Conservation (phyloP, 164 flowering plant genomes). For the Vitis rotundifolia region DNA sequence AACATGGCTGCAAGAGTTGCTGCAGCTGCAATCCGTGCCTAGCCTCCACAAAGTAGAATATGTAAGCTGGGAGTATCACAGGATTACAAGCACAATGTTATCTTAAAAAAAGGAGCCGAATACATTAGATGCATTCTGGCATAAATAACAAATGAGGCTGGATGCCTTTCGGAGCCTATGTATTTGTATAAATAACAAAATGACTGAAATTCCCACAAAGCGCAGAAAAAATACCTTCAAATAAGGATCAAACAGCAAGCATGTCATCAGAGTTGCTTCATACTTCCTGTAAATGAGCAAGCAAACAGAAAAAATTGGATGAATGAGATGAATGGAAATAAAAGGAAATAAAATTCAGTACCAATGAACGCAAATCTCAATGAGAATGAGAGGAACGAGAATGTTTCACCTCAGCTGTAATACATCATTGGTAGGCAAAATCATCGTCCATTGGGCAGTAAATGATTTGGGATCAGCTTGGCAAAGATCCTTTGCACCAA, state of each 20-base stretch:
- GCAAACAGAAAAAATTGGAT: conserved; percentile 9
- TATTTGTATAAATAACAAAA: too few relatives aligned
- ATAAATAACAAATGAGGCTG: not conserved
- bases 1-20: conserved; percentile 70
- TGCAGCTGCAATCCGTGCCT: conserved; percentile 78
- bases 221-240: conserved; percentile 53
- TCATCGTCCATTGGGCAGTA: conserved; percentile 74
- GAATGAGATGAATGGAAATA: not conserved
- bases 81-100: not conserved
- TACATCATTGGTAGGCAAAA: conserved; percentile 87
- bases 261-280: conserved; percentile 81
- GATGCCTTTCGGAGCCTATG: too few relatives aligned
- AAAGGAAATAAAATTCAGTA: not conserved
- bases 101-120: not conserved
- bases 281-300: conserved; percentile 56
- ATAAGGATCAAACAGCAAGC: conserved; percentile 88
- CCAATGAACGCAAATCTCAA: not conserved
- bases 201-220: not conserved
- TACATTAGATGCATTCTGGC: not conserved
- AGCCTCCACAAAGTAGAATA: conserved; percentile 13
- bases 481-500: conserved; percentile 71
- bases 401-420: conserved; percentile 64
- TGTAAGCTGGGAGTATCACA: not conserved
- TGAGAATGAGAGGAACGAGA: conserved; percentile 3
- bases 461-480: conserved; percentile 82